Evolutionary conservation across 192 early-diverging fungal genomes (phyloP), one percentile per base, ranked within the genome.

Genomic region (Podila verticillata): DNA sequence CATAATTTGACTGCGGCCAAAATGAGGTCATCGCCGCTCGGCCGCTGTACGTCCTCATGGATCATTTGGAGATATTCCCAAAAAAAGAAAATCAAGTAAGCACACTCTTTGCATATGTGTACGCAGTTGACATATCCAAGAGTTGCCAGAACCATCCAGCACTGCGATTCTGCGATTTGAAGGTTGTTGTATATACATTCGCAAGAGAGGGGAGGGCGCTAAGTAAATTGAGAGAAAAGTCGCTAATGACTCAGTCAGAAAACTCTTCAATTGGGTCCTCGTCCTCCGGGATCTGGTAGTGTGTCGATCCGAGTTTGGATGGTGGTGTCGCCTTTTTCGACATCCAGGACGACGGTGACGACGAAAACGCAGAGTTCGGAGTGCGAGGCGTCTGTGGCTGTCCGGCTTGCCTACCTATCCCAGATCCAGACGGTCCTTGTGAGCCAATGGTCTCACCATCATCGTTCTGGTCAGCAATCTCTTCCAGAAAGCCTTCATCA

Each of bases 181-280:
- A 60, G 4, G 58, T 28, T 30, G 12, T 15, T 28, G 26, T 60
- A 17, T 29, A 24, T n/a, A n/a, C n/a, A 8, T n/a, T 8, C 0
- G 8, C 2, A 24, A 26, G n/a, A 54, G 24, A 48, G 9, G 10
- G n/a, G 5, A 20, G 8, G 28, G 15, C 7, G 26, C 24, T 19
- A 1, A 28, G 5, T 28, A 3, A 17, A 29, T 4, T 20, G n/a
- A 34, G 59, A 29, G 35, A 20, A 1, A 8, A 9, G 8, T 19
- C 1, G 22, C 24, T 22, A 4, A 32, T 31, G 20, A 7, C 5
- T 72, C 54, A 79, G 39, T 79, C 75, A 22, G 75, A 79, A 44
- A 79, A 79, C 17, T 79, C 75, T 49, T 66, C 68, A n/a, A 79
- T 79, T 3, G 75, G 75, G 39, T 79, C 75, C 15, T 79, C 75